Evolutionary conservation across 768 basidiomycete genomes (phyloP).

Genomic region (Chiua virens): DNA sequence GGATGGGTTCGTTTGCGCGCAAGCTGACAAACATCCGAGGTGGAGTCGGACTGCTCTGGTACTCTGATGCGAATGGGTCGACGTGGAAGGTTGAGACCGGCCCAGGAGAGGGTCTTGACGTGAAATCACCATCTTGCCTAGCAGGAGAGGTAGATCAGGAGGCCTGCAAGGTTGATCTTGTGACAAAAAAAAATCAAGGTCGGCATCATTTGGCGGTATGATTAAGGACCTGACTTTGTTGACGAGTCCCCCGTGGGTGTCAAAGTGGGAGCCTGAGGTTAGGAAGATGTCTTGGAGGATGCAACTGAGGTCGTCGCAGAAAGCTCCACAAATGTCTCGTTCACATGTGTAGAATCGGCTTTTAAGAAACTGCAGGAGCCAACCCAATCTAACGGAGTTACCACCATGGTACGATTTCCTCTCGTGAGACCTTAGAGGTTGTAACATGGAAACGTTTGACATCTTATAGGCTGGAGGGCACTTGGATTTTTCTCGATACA

Average conservation of each 20-base stretch:
- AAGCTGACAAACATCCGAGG: not conserved
- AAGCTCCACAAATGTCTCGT: constrained; percentile 11
- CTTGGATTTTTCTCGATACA: constrained; percentile 3
- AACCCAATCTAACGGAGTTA: constrained; percentile 14
- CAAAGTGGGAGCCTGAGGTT: not conserved
- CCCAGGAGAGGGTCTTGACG: not conserved
- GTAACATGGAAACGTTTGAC: constrained; percentile 15
- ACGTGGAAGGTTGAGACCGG: not conserved
- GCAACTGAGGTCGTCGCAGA: not conserved
- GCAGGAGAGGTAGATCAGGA: constrained; percentile 3
- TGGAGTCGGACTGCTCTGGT: not conserved
- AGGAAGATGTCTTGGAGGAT: not conserved
- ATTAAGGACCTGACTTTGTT: constrained; percentile 1
- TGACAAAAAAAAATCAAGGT: not conserved
- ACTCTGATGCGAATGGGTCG: constrained; percentile 4
- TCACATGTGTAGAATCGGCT: constrained; percentile 19
- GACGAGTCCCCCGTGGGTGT: not conserved
- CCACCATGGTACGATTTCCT: constrained; percentile 13
- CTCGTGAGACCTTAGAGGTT: constrained; percentile 10
- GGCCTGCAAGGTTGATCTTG: constrained; percentile 13
- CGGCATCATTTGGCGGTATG: not conserved
- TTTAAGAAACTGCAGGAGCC: constrained; percentile 15
- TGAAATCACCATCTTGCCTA: not conserved
- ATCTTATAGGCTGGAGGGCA: constrained; percentile 10
- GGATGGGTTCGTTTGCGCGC: not conserved